Evolutionary conservation across 306 rosid species (phyloP).

Genomic region (Cicer pinnatifidum): DNA sequence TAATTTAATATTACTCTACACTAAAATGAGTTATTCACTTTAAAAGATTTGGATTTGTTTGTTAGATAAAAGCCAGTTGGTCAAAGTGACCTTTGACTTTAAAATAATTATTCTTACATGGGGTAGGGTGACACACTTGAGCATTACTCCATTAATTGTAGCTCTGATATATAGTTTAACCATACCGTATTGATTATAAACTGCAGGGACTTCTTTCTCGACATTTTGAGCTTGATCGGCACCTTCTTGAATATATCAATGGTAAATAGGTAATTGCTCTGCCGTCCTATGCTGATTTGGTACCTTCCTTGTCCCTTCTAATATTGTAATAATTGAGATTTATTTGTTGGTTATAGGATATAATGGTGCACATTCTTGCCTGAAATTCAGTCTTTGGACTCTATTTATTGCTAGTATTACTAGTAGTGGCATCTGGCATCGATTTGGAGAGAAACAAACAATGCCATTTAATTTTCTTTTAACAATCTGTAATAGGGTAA

Average conservation of each 20-base stretch:
- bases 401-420: background rate
- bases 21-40: background rate
- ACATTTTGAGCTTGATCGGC: conserved; percentile 83
- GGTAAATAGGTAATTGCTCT: conserved; percentile 57
- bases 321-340: conserved; percentile 27
- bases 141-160: conserved; percentile 23
- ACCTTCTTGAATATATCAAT: conserved; percentile 75
- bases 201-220: conserved; percentile 75
- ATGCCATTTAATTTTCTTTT: conserved; percentile 22
- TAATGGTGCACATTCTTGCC: conserved; percentile 19
- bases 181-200: conserved; percentile 23
- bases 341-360: conserved; percentile 20
- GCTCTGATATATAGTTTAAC: background rate
- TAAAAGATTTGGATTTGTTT: background rate
- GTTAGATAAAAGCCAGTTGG: conserved; percentile 10
- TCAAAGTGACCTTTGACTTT: background rate
- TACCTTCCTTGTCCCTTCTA: background rate
- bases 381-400: conserved; percentile 9
- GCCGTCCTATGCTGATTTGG: background rate
- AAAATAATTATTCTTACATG: conserved; percentile 3
- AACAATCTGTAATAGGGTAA: background rate
- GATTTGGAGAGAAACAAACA: background rate
- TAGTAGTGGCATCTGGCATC: conserved; percentile 16
- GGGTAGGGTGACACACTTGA: background rate
- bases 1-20: background rate